These are phyloP conservation scores for Arxiozyma slooffiae DNA, from an alignment of 1,139 yeast genomes.

Conservation along the genomic window DNA sequence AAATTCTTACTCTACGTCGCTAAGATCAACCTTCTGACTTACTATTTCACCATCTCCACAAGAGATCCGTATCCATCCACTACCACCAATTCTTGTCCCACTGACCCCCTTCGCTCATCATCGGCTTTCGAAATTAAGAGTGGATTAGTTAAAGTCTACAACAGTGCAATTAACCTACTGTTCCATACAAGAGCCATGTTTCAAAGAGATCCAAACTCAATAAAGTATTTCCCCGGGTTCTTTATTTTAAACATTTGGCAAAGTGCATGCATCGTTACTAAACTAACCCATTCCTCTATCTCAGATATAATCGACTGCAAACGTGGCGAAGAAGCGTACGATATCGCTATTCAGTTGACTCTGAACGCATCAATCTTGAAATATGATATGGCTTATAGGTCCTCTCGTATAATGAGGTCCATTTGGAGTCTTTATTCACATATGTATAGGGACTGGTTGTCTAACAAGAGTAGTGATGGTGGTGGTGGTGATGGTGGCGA, in stretches of 20 bases:
- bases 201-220: constrained; percentile 48
- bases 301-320: constrained; percentile 56
- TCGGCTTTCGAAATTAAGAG: constrained; percentile 46
- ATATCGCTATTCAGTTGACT: constrained; percentile 58
- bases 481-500: constrained; percentile 9
- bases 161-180: constrained; percentile 64
- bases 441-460: constrained; percentile 32
- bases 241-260: constrained; percentile 82
- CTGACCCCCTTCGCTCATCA: no score
- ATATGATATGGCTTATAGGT: constrained; percentile 86
- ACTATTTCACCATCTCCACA: constrained; percentile 61
- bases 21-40: constrained; percentile 68
- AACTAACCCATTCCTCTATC: constrained; percentile 66
- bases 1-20: constrained; percentile 61
- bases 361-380: constrained; percentile 75
- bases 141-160: constrained; percentile 68
- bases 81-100: no score
- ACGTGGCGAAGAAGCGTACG: constrained; percentile 63
- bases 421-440: constrained; percentile 75
- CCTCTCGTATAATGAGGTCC: constrained; percentile 87
- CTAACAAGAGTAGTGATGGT: constrained; percentile 8
- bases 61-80: no score
- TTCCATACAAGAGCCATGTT: constrained; percentile 59
- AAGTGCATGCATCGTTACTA: constrained; percentile 75
- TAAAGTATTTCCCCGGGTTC: constrained; percentile 75